Evolutionary conservation across 2,329 filamentous ascomycete genomes (phyloP).

Genomic region (Neonectria hederae): DNA sequence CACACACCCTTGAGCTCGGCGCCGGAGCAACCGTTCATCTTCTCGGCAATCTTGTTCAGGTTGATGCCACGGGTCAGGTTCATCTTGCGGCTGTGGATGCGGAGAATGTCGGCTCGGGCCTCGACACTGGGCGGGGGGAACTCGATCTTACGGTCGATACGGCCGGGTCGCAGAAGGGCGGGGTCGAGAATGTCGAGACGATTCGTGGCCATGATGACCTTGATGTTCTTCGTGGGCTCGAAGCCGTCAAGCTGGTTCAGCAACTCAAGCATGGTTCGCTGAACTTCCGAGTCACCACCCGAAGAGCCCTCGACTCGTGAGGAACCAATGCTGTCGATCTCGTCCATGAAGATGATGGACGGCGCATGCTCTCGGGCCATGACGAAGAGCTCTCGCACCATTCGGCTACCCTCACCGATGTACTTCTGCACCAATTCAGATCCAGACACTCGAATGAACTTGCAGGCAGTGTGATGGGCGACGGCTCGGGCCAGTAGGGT

Average conservation of each 20-base stretch:
- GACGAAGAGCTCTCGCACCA: slow-evolving; percentile 98
- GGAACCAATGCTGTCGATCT: slow-evolving; percentile 98
- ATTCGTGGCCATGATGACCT: slow-evolving; percentile 99
- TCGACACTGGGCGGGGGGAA: slow-evolving; percentile 97
- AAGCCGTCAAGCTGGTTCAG: slow-evolving; percentile 99
- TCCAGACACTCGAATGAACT: slow-evolving; percentile 96
- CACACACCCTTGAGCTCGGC: slow-evolving; percentile 99
- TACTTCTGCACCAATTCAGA: slow-evolving; percentile 99
- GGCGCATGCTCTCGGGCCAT: slow-evolving; percentile 99
- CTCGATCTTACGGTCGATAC: slow-evolving; percentile 98
- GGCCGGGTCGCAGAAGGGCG: slow-evolving; percentile 91
- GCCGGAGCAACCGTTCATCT: slow-evolving; percentile 99
- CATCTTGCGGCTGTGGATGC: slow-evolving; percentile 98
- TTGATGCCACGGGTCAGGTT: slow-evolving; percentile 98
- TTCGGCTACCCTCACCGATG: slow-evolving; percentile 96
- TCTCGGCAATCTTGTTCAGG: slow-evolving; percentile 97
- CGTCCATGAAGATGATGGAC: slow-evolving; percentile 99
- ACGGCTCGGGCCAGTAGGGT: slow-evolving; percentile 94
- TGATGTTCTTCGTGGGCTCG: slow-evolving; percentile 99
- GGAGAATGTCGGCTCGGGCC: slow-evolving; percentile 94
- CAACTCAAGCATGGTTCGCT: slow-evolving; percentile 97
- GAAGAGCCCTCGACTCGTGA: slow-evolving; percentile 96
- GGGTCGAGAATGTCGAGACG: slow-evolving; percentile 97
- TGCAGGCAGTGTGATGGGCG: slow-evolving; percentile 98
- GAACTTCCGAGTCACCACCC: slow-evolving; percentile 95